Evolutionary conservation across 2,329 filamentous ascomycete species (phyloP).

Genomic region (Colletotrichum echinochloae): DNA sequence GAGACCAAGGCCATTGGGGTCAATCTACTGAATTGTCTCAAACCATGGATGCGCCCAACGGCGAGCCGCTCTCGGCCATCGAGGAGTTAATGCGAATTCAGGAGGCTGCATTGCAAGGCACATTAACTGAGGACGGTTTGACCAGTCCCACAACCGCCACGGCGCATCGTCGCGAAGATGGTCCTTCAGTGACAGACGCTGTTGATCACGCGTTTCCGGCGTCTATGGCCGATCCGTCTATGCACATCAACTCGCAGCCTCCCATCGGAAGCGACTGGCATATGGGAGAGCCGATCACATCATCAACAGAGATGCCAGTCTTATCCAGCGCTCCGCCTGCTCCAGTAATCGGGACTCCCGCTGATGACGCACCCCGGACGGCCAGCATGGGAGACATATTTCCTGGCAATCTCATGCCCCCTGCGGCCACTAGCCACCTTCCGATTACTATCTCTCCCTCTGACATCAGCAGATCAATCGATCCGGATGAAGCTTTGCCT

Average conservation of each 20-base stretch:
- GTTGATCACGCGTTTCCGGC: constrained; percentile 13
- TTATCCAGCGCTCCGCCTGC: constrained; percentile 15
- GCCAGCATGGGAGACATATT: constrained; percentile 39
- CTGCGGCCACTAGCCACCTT: constrained; percentile 42
- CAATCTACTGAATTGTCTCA: not conserved
- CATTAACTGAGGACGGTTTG: constrained; percentile 2
- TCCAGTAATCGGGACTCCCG: constrained; percentile 1
- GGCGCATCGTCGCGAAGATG: constrained; percentile 12
- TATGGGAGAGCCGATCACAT: constrained; percentile 14
- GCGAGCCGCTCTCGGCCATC: constrained; percentile 34
- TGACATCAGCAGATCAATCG: constrained; percentile 50
- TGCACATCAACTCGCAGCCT: constrained; percentile 36
- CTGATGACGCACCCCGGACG: constrained; percentile 16
- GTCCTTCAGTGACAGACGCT: not conserved
- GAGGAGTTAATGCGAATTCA: constrained; percentile 36
- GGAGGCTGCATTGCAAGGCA: constrained; percentile 25
- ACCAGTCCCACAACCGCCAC: constrained; percentile 7
- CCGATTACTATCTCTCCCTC: constrained; percentile 54
- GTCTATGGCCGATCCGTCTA: constrained; percentile 13
- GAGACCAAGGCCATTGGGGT: not conserved
- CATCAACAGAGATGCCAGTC: constrained; percentile 31
- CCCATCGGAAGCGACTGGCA: constrained; percentile 20
- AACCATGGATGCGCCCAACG: constrained; percentile 20
- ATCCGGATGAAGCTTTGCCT: constrained; percentile 42
- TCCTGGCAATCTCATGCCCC: constrained; percentile 42